These are phyloP conservation scores for slime mould (Dictyostelium discoideum) DNA, from an alignment of 78 protist genomes.

Conservation along the genomic window DNA sequence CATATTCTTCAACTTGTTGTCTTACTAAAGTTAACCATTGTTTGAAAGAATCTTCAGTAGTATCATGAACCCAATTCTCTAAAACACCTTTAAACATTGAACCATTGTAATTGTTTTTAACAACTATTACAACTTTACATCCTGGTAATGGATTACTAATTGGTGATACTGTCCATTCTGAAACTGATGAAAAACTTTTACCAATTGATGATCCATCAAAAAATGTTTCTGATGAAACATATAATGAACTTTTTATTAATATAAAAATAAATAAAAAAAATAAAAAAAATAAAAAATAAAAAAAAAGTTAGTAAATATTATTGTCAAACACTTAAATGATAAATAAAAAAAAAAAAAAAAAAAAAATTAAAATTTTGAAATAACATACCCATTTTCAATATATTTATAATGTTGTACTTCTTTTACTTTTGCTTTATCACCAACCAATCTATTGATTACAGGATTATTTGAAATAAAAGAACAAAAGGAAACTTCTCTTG, in stretches of 20 bases:
- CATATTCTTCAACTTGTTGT: constrained; percentile 73
- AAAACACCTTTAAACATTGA: constrained; percentile 45
- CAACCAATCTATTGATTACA: constrained; percentile 40
- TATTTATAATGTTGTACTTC: constrained; percentile 72
- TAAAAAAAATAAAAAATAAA: not conserved
- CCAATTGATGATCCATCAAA: constrained; percentile 69
- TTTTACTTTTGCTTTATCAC: constrained; percentile 70
- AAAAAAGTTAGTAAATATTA: not conserved
- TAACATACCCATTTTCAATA: constrained; percentile 35
- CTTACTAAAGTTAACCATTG: constrained; percentile 56
- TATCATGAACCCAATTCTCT: constrained; percentile 69
- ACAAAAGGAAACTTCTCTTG: constrained; percentile 40
- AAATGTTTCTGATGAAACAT: constrained; percentile 57
- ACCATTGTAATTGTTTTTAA: constrained; percentile 62
- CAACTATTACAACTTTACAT: constrained; percentile 52
- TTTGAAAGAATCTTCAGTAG: constrained; percentile 70
- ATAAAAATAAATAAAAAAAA: not conserved
- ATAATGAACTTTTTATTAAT: not conserved
- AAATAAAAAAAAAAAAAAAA: not conserved
- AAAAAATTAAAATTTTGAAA: too few species aligned
- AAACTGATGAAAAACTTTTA: constrained; percentile 39
- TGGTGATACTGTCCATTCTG: constrained; percentile 74
- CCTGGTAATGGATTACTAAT: constrained; percentile 33
- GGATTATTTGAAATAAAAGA: constrained; percentile 64
- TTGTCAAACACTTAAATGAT: not conserved